Conservation (phyloP, 169 alveolate species). For the Plasmodium inui region DNA sequence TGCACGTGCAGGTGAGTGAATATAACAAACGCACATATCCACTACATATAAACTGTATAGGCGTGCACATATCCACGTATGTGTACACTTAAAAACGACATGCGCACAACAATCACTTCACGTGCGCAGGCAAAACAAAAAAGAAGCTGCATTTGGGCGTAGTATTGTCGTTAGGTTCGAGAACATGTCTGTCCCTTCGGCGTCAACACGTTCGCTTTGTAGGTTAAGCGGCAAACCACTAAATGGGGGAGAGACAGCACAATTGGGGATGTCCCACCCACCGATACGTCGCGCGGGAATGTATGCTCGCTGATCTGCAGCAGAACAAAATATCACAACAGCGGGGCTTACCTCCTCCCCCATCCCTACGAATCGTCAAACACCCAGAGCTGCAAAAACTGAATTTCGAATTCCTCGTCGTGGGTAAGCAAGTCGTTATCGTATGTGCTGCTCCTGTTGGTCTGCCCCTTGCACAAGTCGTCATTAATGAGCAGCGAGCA, state of each 20-base stretch:
- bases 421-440: slow-evolving; percentile 76
- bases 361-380: slow-evolving; percentile 49
- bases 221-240: too few relatives aligned
- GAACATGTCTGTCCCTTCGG: background rate
- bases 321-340: background rate
- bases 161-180: background rate
- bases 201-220: background rate
- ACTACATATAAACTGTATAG: background rate
- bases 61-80: slow-evolving; percentile 1
- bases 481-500: slow-evolving; percentile 83
- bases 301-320: background rate
- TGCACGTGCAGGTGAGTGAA: background rate
- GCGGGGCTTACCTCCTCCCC: background rate
- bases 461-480: slow-evolving; percentile 82
- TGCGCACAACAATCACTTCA: slow-evolving; percentile 27
- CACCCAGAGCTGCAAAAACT: slow-evolving; percentile 69
- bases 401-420: slow-evolving; percentile 76
- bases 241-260: background rate
- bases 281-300: background rate
- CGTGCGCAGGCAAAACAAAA: slow-evolving; percentile 23
- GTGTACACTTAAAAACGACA: slow-evolving; percentile 18
- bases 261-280: too few relatives aligned
- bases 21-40: background rate
- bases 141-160: background rate
- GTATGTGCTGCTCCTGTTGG: slow-evolving; percentile 79